Evolutionary conservation across 495 filamentous ascomycete genomes (phyloP).

Genomic region (Letharia columbiana): DNA sequence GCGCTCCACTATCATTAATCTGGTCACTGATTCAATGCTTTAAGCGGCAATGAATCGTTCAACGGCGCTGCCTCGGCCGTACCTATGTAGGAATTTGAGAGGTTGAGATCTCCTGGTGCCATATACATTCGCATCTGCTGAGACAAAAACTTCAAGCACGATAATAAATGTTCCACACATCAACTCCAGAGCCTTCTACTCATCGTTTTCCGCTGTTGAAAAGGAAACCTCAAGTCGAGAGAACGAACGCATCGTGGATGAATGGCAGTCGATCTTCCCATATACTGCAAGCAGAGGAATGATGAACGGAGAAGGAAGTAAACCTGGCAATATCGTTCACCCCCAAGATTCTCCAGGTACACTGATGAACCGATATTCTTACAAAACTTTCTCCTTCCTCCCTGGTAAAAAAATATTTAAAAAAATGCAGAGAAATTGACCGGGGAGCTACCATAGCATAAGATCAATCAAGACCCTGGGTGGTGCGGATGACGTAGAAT

Average conservation of each 20-base stretch:
- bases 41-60: too few relatives aligned
- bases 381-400: too few relatives aligned
- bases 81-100: background rate
- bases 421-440: too few relatives aligned
- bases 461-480: background rate
- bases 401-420: too few relatives aligned
- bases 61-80: too few relatives aligned
- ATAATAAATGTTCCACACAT: background rate
- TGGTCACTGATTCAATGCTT: too few relatives aligned
- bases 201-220: background rate
- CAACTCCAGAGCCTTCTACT: background rate
- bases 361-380: too few relatives aligned
- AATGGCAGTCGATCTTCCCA: background rate
- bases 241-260: too few relatives aligned
- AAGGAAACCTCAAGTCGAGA: too few relatives aligned
- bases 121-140: background rate
- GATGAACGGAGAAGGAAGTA: background rate
- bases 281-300: background rate
- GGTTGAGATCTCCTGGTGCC: background rate
- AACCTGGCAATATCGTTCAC: background rate
- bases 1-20: background rate
- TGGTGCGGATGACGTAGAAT: background rate
- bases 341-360: background rate
- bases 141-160: background rate
- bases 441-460: too few relatives aligned